These are phyloP conservation scores for Themeda triandra DNA, from an alignment of 176 grass and related monocot genomes.

Conservation along the genomic window DNA sequence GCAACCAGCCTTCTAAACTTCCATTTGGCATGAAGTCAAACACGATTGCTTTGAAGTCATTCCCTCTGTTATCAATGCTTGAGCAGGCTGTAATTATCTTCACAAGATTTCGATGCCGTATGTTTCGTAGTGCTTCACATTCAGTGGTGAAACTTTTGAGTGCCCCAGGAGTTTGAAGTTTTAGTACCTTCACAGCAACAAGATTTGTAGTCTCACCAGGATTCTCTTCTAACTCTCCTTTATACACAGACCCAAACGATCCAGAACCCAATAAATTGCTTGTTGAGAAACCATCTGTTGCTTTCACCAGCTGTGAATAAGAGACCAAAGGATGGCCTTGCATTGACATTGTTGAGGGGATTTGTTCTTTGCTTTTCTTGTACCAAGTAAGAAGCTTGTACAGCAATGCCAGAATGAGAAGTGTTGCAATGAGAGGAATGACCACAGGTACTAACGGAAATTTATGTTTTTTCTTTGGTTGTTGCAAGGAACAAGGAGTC, in stretches of 20 bases:
- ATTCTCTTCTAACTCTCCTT: no score
- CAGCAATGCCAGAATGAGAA: neutral
- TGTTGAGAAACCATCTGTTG: no score
- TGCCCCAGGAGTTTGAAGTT: neutral
- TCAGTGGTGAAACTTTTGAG: neutral
- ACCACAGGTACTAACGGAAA: neutral
- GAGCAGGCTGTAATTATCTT: neutral
- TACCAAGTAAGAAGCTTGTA: neutral
- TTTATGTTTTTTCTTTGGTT: neutral
- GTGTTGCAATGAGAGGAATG: conserved; percentile 2
- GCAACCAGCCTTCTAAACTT: neutral
- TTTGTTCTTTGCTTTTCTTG: neutral
- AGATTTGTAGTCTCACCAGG: no score
- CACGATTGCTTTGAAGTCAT: neutral
- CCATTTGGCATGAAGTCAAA: neutral
- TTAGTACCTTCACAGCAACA: neutral
- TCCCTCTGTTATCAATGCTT: neutral
- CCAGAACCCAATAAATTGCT: no score
- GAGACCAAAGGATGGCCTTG: neutral
- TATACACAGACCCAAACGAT: no score
- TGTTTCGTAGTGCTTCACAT: neutral
- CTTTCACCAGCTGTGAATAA: no score
- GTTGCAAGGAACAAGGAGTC: neutral
- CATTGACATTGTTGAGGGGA: neutral
- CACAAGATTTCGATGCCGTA: neutral